Base-by-base conservation (phyloP, 495 filamentous ascomycete species). In the Penicillium paxilli region DNA sequence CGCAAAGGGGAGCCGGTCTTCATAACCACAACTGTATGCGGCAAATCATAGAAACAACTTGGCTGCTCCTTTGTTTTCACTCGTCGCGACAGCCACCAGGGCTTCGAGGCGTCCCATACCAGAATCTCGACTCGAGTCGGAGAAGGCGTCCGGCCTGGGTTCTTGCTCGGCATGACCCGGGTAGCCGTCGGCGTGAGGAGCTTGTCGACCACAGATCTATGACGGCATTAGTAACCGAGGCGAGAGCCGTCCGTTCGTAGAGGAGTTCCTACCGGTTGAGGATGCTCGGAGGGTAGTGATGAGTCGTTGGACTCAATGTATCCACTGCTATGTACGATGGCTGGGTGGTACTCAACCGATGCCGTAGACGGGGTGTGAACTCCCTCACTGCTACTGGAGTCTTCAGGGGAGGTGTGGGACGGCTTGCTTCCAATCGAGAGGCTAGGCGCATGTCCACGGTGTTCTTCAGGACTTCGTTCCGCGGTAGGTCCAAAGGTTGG, bases 1-100 rank as follows among this genome's bases (percentile, higher is more conserved):
- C 16, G 33, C 17, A n/a, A n/a, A 37, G 7, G 33, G 17, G 14
- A 37, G 33, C 10, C 17, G 33, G 6, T n/a, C 14, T 37, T 37
- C 17, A 12, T 37, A 5, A 19, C 4, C 2, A 38, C 3, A 6
- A 38, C n/a, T 38, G 35, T 38, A 38, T 38, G 9, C 21, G 40
- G 20, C 42, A 62, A 64, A 55, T 67, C 61, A 74, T 44, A 67
- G 45, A 49, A 73, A 73, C 41, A 77, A 57, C 53, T 70, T 71
- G 6, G 83, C 71, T 1, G 81, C 76, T 17, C 78, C 79, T 40
- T 87, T 83, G 38, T 89, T 85, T 64, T 96, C 89, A 53, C 87
- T 89, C 2, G 92, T 94, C 8, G 92, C 92, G 49, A 94, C 91
- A 3, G 92, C 92, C 22, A 96, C 92, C 25, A 96, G 81, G 14